phyloP scores from a whole-genome alignment of 2,329 filamentous ascomycete genomes.

The Celoporthe dispersa region DNA sequence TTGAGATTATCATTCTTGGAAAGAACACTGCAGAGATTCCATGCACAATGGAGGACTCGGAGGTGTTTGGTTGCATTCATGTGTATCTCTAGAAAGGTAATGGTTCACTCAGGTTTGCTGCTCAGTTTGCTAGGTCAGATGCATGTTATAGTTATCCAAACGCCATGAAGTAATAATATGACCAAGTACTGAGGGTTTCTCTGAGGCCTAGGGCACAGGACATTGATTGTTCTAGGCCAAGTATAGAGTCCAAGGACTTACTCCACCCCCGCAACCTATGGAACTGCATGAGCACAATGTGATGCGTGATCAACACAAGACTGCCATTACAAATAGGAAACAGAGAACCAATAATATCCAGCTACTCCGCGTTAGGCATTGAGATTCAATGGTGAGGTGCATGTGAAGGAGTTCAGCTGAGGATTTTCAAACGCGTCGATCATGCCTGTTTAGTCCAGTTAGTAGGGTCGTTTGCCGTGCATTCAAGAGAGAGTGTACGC shows the following conservation, averaged over 20 bases:
- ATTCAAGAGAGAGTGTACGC: not conserved
- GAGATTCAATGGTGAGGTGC: constrained; percentile 22
- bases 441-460: constrained; percentile 10
- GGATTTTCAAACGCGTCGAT: constrained; percentile 21
- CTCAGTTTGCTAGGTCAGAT: not conserved
- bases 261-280: too few species aligned
- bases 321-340: too few species aligned
- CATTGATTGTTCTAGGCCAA: not conserved
- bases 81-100: too few species aligned
- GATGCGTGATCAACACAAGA: too few species aligned
- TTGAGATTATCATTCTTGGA: too few species aligned
- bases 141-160: not conserved
- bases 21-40: too few species aligned
- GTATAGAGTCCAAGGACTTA: too few species aligned
- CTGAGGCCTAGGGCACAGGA: not conserved
- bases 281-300: too few species aligned
- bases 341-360: not conserved
- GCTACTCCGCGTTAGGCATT: not conserved
- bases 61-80: too few species aligned
- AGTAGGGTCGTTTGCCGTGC: not conserved
- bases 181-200: too few species aligned
- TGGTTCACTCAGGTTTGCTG: too few species aligned
- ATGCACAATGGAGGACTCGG: too few species aligned
- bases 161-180: not conserved
- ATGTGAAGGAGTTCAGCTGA: constrained; percentile 22